phyloP scores from a whole-genome alignment of 108 stramenopile species.

The Mayamaea pseudoterrestris region DNA sequence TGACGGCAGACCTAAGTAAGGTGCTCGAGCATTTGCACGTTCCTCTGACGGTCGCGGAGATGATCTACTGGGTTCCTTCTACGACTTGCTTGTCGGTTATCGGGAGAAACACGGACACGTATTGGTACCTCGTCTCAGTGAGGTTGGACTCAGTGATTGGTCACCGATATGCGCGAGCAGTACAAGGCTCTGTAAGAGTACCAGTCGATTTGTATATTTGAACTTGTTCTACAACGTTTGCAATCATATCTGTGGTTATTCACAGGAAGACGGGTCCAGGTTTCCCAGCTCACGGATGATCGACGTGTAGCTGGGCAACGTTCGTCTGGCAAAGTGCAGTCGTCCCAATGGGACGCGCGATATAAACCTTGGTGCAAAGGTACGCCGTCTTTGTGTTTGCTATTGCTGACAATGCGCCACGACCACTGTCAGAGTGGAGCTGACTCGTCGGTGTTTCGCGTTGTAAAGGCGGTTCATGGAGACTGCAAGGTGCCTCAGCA shows the following conservation, averaged over 20 bases:
- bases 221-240: too few species aligned
- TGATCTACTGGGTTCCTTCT: slow-evolving; percentile 9
- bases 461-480: too few species aligned
- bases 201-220: too few species aligned
- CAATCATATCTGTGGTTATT: too few species aligned
- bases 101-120: slow-evolving; percentile 24
- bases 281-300: slow-evolving; percentile 37
- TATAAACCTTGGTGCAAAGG: slow-evolving; percentile 51
- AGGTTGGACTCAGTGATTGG: slow-evolving; percentile 48
- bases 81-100: neutral
- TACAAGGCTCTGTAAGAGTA: too few species aligned
- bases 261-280: slow-evolving; percentile 20
- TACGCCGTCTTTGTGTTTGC: slow-evolving; percentile 16
- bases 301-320: slow-evolving; percentile 36
- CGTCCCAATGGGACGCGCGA: slow-evolving; percentile 54
- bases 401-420: neutral
- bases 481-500: slow-evolving; percentile 45
- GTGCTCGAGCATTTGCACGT: slow-evolving; percentile 7
- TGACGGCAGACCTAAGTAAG: slow-evolving; percentile 8
- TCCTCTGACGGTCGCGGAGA: slow-evolving; percentile 8
- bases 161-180: slow-evolving; percentile 51
- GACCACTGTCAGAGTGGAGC: too few species aligned
- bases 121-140: slow-evolving; percentile 38
- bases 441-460: too few species aligned
- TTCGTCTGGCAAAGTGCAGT: slow-evolving; percentile 58